Conservation (phyloP, 2,329 filamentous ascomycete species). For the Pseudogymnoascus sp. region DNA sequence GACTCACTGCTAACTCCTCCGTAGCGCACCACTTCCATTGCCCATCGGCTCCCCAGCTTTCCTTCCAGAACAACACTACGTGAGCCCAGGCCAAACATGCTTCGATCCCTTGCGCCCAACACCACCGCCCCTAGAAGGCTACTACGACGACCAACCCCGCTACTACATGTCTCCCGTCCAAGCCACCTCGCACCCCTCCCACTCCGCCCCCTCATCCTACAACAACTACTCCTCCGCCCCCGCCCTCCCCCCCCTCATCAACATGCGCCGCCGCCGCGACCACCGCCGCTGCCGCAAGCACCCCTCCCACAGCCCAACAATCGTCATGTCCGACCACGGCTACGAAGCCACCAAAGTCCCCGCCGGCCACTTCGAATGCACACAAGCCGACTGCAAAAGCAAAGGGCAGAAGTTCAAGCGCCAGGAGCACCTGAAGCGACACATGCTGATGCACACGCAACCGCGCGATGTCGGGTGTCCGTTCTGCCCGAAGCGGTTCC, state of each 20-base stretch:
- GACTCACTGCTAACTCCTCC: neutral
- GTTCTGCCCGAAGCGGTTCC: constrained; percentile 19
- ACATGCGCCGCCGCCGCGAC: constrained; percentile 7
- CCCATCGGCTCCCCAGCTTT: neutral
- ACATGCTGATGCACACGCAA: constrained; percentile 36
- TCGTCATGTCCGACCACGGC: constrained; percentile 10
- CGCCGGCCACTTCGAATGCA: constrained; percentile 27
- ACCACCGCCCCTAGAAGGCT: neutral
- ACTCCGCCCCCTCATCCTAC: neutral
- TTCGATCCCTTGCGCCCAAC: neutral
- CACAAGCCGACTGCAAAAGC: constrained; percentile 35
- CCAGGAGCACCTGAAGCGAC: constrained; percentile 41
- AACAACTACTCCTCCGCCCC: constrained; percentile 10
- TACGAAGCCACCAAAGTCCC: constrained; percentile 10
- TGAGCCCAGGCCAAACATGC: neutral
- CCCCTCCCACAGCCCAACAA: constrained; percentile 6
- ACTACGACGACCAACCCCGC: neutral
- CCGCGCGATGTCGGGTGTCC: constrained; percentile 13
- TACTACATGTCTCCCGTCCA: constrained; percentile 13
- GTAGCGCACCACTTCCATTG: neutral
- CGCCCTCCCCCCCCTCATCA: constrained; percentile 7
- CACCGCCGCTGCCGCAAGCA: neutral
- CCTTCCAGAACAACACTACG: neutral
- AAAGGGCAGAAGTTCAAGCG: constrained; percentile 34
- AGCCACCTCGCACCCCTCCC: constrained; percentile 19